Evolutionary conservation across 768 basidiomycete genomes (phyloP).

Genomic region (Basidioascus undulatus): DNA sequence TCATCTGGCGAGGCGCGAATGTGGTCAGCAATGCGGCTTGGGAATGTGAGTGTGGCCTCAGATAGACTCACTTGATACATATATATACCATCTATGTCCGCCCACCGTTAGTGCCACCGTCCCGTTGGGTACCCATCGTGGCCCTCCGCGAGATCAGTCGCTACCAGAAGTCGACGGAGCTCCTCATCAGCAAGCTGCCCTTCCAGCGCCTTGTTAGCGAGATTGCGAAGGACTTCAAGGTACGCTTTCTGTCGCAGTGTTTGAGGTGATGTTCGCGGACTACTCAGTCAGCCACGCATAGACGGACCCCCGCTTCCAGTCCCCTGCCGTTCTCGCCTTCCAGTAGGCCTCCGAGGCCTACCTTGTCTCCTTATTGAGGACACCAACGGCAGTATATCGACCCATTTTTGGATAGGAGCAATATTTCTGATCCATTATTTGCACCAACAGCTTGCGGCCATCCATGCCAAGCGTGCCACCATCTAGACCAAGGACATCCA

Average conservation of each 20-base stretch:
- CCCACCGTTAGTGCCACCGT: too few relatives aligned
- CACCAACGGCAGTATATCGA: background rate
- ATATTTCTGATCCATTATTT: background rate
- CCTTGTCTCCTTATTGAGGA: slow-evolving; percentile 18
- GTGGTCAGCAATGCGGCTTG: too few relatives aligned
- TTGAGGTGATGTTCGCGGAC: slow-evolving; percentile 5
- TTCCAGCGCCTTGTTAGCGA: slow-evolving; percentile 11
- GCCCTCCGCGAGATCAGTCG: slow-evolving; percentile 26
- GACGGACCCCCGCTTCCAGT: slow-evolving; percentile 16
- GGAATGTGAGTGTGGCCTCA: too few relatives aligned
- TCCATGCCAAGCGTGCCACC: slow-evolving; percentile 14
- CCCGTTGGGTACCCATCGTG: too few relatives aligned
- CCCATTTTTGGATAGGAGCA: background rate
- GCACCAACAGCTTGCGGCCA: slow-evolving; percentile 8
- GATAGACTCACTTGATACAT: too few relatives aligned
- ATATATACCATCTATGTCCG: too few relatives aligned
- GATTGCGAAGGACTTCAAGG: slow-evolving; percentile 8
- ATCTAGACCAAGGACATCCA: slow-evolving; percentile 11
- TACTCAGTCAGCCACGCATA: too few relatives aligned
- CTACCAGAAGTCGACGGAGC: slow-evolving; percentile 36
- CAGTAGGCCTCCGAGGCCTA: slow-evolving; percentile 21
- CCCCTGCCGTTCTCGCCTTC: slow-evolving; percentile 19
- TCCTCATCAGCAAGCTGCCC: slow-evolving; percentile 33
- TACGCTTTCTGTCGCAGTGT: too few relatives aligned
- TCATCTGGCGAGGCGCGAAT: too few relatives aligned